Evolutionary conservation across 2,329 filamentous ascomycete species (phyloP), one percentile per base, ranked within the genome.

Genomic region (Aspergillus tamarii): DNA sequence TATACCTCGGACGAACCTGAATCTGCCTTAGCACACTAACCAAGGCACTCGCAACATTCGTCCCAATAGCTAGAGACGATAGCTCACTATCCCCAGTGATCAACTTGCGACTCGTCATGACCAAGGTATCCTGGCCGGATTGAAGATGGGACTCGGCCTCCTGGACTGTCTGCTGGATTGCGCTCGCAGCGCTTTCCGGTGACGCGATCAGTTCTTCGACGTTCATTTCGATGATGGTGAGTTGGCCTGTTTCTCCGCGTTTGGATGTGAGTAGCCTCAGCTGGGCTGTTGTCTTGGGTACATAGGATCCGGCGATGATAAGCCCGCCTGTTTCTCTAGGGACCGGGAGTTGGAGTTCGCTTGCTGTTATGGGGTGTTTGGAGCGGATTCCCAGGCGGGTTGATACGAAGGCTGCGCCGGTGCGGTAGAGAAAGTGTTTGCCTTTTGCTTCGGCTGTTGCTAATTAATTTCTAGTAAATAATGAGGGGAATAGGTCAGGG

Each of bases 41-140:
- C 23, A 88, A 73, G 0, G 82, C 80, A 9, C 77, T 75, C 0
- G 85, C 85, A 11, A 88, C 81, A 0, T 77, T 79, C 1, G 81
- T 78, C 0, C 86, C 85, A 60, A 88, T 87, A n/a, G 83, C 79
- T 12, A 88, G 72, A 52, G 82, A 85, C 16, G 81, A 81, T 2
- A 80, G 73, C 39, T 83, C 84, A 64, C 88, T 84, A 0, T 71
- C 71, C 0, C 83, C 84, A 0, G 76, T 80, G 19, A 88, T 77
- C 0, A 88, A 74, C 41, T 82, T 80, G 0, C 86, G 79, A 43
- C 84, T 86, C 0, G 87, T 88, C 85, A 88, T 88, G 39, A 88
- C 76, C 0, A 88, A 75, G 0, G 87, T 84, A 57, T 88, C 85
- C 43, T 81, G 77, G 0, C 84, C 84, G 2, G 75, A 67, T 2